Evolutionary conservation across 2,329 filamentous ascomycete genomes (phyloP).

Genomic region (Xylaria sp.): DNA sequence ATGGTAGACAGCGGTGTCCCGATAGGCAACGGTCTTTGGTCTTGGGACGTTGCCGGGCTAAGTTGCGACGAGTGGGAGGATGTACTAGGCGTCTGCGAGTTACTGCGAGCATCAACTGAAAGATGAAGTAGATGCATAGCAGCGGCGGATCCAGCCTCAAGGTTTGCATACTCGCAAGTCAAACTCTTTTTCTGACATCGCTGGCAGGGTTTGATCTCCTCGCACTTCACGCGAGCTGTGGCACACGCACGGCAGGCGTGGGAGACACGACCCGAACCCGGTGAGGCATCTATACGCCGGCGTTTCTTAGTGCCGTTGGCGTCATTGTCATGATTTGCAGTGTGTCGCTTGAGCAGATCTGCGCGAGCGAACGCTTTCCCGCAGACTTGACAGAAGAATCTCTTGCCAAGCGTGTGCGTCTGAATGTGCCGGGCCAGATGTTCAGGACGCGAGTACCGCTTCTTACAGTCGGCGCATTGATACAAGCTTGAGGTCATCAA

Average conservation of each 20-base stretch:
- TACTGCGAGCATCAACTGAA: conserved; percentile 50
- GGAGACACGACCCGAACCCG: conserved; percentile 60
- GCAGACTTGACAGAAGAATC: conserved; percentile 54
- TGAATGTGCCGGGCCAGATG: conserved; percentile 57
- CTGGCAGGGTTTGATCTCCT: conserved; percentile 64
- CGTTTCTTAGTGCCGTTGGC: conserved; percentile 59
- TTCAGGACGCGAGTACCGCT: conserved; percentile 63
- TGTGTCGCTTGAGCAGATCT: conserved; percentile 63
- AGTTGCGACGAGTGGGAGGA: conserved; percentile 16
- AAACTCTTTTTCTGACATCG: conserved; percentile 60
- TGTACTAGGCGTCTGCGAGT: conserved; percentile 30
- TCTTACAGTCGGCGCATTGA: conserved; percentile 62
- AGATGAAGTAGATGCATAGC: conserved; percentile 57
- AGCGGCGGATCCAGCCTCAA: conserved; percentile 53
- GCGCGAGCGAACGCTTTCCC: conserved; percentile 64
- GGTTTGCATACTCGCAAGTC: conserved; percentile 54
- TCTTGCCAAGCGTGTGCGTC: conserved; percentile 44
- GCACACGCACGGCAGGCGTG: conserved; percentile 64
- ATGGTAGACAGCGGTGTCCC: conserved; percentile 35
- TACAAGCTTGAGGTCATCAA: conserved; percentile 51
- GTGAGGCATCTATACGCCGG: conserved; percentile 57
- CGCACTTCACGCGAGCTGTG: conserved; percentile 63
- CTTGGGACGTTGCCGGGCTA: conserved; percentile 37
- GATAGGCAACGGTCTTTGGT: conserved; percentile 30
- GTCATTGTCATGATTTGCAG: conserved; percentile 60